Evolutionary conservation across 2,329 filamentous ascomycete species (phyloP).

Genomic region (Hypoxylon sp.): DNA sequence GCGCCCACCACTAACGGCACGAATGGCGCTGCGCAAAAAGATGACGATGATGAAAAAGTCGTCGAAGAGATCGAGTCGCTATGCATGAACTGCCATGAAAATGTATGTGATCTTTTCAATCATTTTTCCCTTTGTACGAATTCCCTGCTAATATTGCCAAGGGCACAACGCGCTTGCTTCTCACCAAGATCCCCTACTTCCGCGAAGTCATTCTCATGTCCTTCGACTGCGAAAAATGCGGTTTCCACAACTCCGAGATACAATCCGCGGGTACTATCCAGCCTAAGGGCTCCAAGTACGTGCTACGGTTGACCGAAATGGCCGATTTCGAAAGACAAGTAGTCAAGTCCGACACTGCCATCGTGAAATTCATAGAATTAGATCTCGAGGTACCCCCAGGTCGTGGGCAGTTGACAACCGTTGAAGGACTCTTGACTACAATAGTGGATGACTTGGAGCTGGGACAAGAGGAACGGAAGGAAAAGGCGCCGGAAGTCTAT

Average conservation of each 20-base stretch:
- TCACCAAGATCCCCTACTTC: constrained; percentile 96
- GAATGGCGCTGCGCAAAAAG: constrained; percentile 48
- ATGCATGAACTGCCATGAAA: constrained; percentile 88
- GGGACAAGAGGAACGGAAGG: constrained; percentile 86
- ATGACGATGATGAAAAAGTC: constrained; percentile 65
- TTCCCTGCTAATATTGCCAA: constrained; percentile 55
- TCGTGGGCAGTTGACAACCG: constrained; percentile 90
- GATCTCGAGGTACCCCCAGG: constrained; percentile 94
- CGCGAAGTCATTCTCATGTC: constrained; percentile 98
- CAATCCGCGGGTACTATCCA: constrained; percentile 94
- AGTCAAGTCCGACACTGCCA: constrained; percentile 90
- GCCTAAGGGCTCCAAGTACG: constrained; percentile 87
- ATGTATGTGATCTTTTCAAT: constrained; percentile 65
- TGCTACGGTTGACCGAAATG: constrained; percentile 80
- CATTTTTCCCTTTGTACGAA: not conserved
- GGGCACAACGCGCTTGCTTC: constrained; percentile 87
- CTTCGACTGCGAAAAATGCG: constrained; percentile 91
- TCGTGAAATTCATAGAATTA: constrained; percentile 89
- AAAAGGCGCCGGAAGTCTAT: constrained; percentile 82
- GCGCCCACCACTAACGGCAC: constrained; percentile 57
- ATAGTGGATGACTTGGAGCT: constrained; percentile 85
- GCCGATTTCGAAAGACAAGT: constrained; percentile 88
- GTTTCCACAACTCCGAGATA: constrained; percentile 92
- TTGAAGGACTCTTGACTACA: constrained; percentile 87
- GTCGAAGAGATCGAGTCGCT: constrained; percentile 82